Conservation (phyloP, 2,329 filamentous ascomycete species). For the Parascedosporium putredinis region DNA sequence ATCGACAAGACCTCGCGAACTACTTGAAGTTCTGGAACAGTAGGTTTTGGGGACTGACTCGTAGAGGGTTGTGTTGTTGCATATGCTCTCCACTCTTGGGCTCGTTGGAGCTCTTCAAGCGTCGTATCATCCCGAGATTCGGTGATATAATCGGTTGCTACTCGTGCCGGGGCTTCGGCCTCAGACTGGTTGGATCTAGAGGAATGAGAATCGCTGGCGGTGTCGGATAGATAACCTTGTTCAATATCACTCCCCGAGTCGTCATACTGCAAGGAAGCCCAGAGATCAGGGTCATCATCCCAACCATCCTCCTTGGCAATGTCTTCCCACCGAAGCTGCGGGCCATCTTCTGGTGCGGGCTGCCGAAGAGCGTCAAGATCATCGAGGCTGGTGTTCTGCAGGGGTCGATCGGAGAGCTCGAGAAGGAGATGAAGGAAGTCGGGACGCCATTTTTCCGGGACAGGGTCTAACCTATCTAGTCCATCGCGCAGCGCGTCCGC, state of each 20-base stretch:
- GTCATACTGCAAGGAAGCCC: constrained; percentile 59
- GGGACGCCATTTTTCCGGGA: constrained; percentile 56
- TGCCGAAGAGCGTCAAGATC: constrained; percentile 47
- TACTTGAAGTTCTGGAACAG: constrained; percentile 60
- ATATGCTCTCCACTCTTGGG: constrained; percentile 25
- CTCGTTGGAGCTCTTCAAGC: constrained; percentile 19
- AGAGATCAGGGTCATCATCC: constrained; percentile 54
- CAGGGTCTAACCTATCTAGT: constrained; percentile 45
- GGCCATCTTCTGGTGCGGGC: constrained; percentile 30
- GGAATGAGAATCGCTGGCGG: constrained; percentile 17
- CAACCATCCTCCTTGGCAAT: constrained; percentile 69
- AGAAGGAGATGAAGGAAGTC: constrained; percentile 72
- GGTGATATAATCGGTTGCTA: constrained; percentile 24
- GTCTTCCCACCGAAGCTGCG: constrained; percentile 64
- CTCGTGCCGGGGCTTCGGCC: not conserved
- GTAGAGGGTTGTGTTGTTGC: constrained; percentile 24
- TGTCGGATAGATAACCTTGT: constrained; percentile 18
- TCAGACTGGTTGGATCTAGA: constrained; percentile 20
- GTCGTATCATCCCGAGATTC: constrained; percentile 21
- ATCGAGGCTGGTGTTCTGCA: constrained; percentile 55
- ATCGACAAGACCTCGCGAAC: constrained; percentile 75
- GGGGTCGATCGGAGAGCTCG: constrained; percentile 70
- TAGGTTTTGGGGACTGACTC: constrained; percentile 26
- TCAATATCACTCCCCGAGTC: constrained; percentile 52
- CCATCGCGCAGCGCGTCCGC: constrained; percentile 58